phyloP scores from a whole-genome alignment of 73 alveolate species.

The Paramecium sexaurelia region DNA sequence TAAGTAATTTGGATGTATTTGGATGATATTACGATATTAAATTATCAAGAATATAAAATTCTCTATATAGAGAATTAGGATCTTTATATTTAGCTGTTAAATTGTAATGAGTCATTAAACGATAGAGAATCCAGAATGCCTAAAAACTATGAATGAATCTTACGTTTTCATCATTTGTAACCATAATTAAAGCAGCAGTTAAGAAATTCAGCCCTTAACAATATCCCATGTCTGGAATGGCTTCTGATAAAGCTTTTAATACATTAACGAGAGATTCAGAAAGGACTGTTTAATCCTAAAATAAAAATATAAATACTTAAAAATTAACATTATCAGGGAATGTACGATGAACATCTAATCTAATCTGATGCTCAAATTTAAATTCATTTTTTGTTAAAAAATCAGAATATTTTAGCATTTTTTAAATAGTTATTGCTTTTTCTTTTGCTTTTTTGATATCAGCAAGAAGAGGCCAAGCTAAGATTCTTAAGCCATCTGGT shows the following conservation, averaged over 20 bases:
- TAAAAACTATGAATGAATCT: not conserved
- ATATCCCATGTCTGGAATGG: slow-evolving; percentile 45
- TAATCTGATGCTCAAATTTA: slow-evolving; percentile 39
- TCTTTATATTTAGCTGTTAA: slow-evolving; percentile 8
- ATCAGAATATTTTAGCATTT: not conserved
- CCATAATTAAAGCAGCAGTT: slow-evolving; percentile 30
- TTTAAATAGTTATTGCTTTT: not conserved
- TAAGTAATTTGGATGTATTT: not conserved
- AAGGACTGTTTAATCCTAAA: not conserved
- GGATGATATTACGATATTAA: slow-evolving; percentile 5
- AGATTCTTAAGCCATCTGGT: slow-evolving; percentile 29
- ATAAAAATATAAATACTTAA: not conserved
- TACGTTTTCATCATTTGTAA: slow-evolving; percentile 56
- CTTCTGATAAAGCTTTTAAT: slow-evolving; percentile 14
- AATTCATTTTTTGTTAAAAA: not conserved
- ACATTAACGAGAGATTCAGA: slow-evolving; percentile 48
- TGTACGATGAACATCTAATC: slow-evolving; percentile 42
- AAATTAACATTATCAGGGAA: slow-evolving; percentile 29
- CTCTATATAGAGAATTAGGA: slow-evolving; percentile 11
- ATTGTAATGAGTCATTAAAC: slow-evolving; percentile 35
- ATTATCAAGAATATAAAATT: slow-evolving; percentile 11
- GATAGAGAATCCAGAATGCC: slow-evolving; percentile 53
- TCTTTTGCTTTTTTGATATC: not conserved
- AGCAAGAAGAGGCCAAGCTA: slow-evolving; percentile 55
- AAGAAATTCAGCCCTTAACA: slow-evolving; percentile 46